Conservation (phyloP, 768 basidiomycete species). For the Calocybe gangraenosa region DNA sequence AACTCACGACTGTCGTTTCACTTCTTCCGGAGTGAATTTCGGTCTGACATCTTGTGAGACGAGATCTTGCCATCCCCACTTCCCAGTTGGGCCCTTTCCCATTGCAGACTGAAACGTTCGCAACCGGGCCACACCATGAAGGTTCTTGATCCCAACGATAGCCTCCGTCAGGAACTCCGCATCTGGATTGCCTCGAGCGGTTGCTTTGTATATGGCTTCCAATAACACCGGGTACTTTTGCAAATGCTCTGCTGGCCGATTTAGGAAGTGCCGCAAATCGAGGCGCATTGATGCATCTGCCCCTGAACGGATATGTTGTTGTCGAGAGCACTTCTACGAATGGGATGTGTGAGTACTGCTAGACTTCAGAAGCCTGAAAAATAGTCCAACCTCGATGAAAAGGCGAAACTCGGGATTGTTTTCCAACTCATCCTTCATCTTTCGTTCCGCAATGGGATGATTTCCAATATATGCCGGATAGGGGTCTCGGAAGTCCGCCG, state of each 20-base stretch:
- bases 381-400: conserved; percentile 72
- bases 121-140: conserved; percentile 78
- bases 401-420: conserved; percentile 77
- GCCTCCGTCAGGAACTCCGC: conserved; percentile 77
- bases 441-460: conserved; percentile 80
- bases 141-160: conserved; percentile 72
- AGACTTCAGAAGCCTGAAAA: neutral
- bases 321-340: conserved; percentile 40
- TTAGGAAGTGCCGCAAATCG: conserved; percentile 77
- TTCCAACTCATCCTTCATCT: conserved; percentile 83
- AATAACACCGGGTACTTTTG: conserved; percentile 84
- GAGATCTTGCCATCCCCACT: conserved; percentile 89
- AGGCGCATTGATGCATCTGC: conserved; percentile 36
- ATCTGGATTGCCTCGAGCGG: conserved; percentile 77
- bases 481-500: conserved; percentile 79
- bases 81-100: conserved; percentile 73
- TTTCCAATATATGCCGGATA: conserved; percentile 88
- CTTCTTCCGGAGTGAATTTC: conserved; percentile 65
- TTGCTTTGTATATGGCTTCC: conserved; percentile 83
- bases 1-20: conserved; percentile 83
- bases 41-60: conserved; percentile 61
- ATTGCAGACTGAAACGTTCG: conserved; percentile 89
- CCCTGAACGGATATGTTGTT: conserved; percentile 34
- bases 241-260: conserved; percentile 77
- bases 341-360: neutral